These are phyloP conservation scores for Psilocybe cubensis DNA, from an alignment of 768 basidiomycete species.

Conservation along the genomic window DNA sequence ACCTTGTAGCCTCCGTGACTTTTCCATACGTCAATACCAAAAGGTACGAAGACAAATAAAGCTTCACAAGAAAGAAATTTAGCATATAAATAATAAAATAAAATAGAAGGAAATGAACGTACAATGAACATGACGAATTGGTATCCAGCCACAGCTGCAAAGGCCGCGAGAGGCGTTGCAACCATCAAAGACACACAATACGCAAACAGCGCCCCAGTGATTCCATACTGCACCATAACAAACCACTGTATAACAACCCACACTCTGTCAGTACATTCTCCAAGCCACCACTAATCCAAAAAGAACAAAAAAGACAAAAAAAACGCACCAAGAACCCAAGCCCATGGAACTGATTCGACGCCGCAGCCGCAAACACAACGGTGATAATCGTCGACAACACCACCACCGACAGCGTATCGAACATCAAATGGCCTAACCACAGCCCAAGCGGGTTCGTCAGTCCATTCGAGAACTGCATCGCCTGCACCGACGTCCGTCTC, in stretches of 20 bases:
- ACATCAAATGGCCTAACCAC: slow-evolving; percentile 80
- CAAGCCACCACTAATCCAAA: too few relatives aligned
- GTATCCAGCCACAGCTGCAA: slow-evolving; percentile 76
- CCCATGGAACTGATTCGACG: slow-evolving; percentile 66
- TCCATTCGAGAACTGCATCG: slow-evolving; percentile 84
- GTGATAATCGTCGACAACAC: slow-evolving; percentile 64
- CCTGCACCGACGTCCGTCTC: slow-evolving; percentile 71
- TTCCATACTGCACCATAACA: slow-evolving; percentile 69
- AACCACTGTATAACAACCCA: slow-evolving; percentile 70
- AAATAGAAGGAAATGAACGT: slow-evolving; percentile 27
- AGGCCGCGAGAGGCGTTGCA: slow-evolving; percentile 71
- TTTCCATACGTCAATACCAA: slow-evolving; percentile 76
- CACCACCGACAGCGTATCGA: slow-evolving; percentile 65
- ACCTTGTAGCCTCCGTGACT: slow-evolving; percentile 51
- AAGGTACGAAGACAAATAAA: slow-evolving; percentile 71
- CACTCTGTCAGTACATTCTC: neutral
- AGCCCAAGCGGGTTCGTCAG: slow-evolving; percentile 71
- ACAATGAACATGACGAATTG: slow-evolving; percentile 77
- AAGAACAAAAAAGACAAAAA: neutral
- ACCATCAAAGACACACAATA: slow-evolving; percentile 67
- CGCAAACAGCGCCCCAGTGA: slow-evolving; percentile 68
- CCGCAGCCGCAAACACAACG: slow-evolving; percentile 61
- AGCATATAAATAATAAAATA: neutral
- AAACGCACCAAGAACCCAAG: slow-evolving; percentile 41
- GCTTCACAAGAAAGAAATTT: slow-evolving; percentile 32